These are phyloP conservation scores for Eremothecium cymbalariae DNA, from an alignment of 1,139 yeast species.

Conservation along the genomic window DNA sequence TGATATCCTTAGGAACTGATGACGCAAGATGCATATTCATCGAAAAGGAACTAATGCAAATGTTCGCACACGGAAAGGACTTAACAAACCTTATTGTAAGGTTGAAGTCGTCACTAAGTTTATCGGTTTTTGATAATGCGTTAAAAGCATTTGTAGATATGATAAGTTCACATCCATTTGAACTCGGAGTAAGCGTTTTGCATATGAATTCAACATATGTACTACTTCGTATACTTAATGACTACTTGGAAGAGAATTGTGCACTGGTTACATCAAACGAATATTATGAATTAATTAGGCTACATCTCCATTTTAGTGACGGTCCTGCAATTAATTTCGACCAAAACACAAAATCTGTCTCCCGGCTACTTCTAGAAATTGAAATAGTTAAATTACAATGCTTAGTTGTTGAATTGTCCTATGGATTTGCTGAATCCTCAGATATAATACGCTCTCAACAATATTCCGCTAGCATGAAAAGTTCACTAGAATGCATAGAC, in stretches of 20 bases:
- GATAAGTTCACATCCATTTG: constrained; percentile 7
- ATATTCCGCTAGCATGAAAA: too few relatives aligned
- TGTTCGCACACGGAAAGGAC: constrained; percentile 1
- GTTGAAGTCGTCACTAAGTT: constrained; percentile 7
- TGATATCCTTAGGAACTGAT: constrained; percentile 1
- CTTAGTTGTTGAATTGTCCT: neutral
- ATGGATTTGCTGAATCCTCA: neutral
- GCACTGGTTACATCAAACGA: constrained; percentile 16
- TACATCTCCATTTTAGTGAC: constrained; percentile 7
- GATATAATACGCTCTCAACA: neutral
- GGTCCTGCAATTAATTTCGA: neutral
- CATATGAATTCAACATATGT: constrained; percentile 7
- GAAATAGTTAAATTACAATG: constrained; percentile 2
- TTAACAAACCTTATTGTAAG: constrained; percentile 6
- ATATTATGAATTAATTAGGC: constrained; percentile 15
- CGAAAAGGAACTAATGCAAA: constrained; percentile 13
- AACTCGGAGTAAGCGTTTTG: constrained; percentile 7
- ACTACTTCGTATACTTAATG: constrained; percentile 12
- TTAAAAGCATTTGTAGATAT: constrained; percentile 6
- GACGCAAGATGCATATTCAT: constrained; percentile 10
- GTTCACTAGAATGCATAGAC: too few relatives aligned
- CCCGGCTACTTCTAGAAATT: neutral
- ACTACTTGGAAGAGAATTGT: constrained; percentile 10
- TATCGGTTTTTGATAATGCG: constrained; percentile 8
- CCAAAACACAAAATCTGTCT: neutral